Base-by-base conservation (phyloP, 306 rosid species). In the Vigna angularis region DNA sequence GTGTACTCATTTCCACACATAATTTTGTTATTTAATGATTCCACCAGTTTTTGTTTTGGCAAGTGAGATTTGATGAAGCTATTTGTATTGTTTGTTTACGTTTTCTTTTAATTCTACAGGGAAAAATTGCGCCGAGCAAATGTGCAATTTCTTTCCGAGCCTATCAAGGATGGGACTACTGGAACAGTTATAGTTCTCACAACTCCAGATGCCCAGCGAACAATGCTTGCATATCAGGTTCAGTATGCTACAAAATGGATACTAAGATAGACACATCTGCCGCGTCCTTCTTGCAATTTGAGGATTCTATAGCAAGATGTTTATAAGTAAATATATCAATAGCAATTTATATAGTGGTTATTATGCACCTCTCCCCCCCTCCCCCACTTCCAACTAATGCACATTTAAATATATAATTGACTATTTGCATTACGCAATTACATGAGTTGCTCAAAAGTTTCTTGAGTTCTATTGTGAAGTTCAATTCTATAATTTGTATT, bases 181-280 rank as follows among this genome's bases (percentile, higher is more conserved):
- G 98, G 98, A 79, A 95, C 98, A 3, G 98, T 95, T 50, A 93
- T 95, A 75, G 98, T 95, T 83, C 98, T 95, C 78, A 92, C 98
- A 9, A 92, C 98, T 65, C 92, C 98, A 40, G 98, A 95, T 87
- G 98, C 98, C 49, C 98, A 95, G 24, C 98, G 98, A 57, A 92
- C 99, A 56, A 93, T 92, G 99, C 91, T 95, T 66, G 88, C 99
- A 28, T 95, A 92, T 87, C 98, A 95, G 98, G 99, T 90, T 13
- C 63, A 32, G 48, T 79, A n/a, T 45, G 32, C 78, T 68, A 44
- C 53, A 44, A 42, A 69, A 70, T 26, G 34, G 64, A 62, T 77
- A 61, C 49, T 44, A 44, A 44, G 48, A 44, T 44, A 44, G 47
- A 42, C 3, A 44, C 14, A 3, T 44, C 1, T 78, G 61, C 38